Evolutionary conservation across 139 green algal genomes (phyloP).

Genomic region (Chlamydomonas incerta): DNA sequence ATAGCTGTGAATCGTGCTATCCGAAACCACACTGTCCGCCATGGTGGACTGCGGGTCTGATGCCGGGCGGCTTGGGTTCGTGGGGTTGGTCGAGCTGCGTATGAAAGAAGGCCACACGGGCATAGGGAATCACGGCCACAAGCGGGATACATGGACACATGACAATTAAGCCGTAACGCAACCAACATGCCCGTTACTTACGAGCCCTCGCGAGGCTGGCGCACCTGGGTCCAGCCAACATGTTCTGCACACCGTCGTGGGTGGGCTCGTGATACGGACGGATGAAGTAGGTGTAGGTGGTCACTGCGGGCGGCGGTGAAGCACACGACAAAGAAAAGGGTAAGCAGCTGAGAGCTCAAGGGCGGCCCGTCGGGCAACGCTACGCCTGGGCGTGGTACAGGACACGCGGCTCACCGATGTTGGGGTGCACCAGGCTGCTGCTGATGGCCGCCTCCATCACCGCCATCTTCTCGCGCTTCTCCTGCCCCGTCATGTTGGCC

Average conservation of each 20-base stretch:
- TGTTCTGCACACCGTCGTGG: not conserved
- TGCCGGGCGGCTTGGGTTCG: no score
- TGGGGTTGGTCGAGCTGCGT: slow-evolving; percentile 27
- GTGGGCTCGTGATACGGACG: slow-evolving; percentile 38
- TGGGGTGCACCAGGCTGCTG: slow-evolving; percentile 44
- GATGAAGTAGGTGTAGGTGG: slow-evolving; percentile 64
- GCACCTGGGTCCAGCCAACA: slow-evolving; percentile 43
- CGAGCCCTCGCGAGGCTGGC: no score
- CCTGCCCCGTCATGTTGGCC: slow-evolving; percentile 44
- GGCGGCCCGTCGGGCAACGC: no score
- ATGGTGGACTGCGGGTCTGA: no score
- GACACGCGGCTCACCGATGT: slow-evolving; percentile 20
- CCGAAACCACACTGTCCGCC: no score
- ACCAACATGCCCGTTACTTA: not conserved
- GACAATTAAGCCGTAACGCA: no score
- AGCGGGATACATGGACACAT: no score
- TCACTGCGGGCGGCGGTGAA: not conserved
- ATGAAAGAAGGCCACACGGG: slow-evolving; percentile 56
- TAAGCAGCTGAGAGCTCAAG: not conserved
- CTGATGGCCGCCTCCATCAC: slow-evolving; percentile 57
- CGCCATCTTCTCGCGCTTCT: slow-evolving; percentile 49
- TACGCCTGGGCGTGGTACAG: no score
- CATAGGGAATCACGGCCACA: no score
- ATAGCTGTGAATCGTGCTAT: slow-evolving; percentile 37
- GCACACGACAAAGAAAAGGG: no score